These are phyloP conservation scores for Beauveria pseudobassiana DNA, from an alignment of 2,329 filamentous ascomycete species.

Conservation along the genomic window DNA sequence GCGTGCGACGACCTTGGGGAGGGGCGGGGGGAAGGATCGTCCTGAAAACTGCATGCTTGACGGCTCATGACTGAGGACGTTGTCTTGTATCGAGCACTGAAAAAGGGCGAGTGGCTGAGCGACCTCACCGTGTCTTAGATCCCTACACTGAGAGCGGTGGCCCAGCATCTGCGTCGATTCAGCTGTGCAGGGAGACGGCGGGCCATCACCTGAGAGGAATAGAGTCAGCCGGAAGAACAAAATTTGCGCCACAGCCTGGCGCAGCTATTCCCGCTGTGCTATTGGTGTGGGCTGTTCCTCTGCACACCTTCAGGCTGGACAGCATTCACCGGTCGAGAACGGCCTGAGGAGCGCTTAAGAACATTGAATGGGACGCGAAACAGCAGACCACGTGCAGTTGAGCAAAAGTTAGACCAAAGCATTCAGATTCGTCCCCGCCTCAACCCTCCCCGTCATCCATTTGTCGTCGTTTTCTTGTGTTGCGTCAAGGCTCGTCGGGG, in stretches of 20 bases:
- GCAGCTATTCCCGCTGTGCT: not conserved
- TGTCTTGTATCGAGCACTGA: constrained; percentile 3
- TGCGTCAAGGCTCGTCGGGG: not conserved
- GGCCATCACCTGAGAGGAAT: not conserved
- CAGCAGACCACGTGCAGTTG: constrained; percentile 4
- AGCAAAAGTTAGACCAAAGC: not conserved
- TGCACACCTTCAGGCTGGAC: not conserved
- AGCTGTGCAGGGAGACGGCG: constrained; percentile 4
- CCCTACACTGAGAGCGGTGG: not conserved
- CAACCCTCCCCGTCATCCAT: not conserved
- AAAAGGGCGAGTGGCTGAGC: not conserved
- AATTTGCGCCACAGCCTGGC: not conserved
- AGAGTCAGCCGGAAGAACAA: not conserved
- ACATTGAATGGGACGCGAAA: not conserved
- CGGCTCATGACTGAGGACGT: not conserved
- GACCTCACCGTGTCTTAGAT: constrained; percentile 9
- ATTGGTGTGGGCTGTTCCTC: not conserved
- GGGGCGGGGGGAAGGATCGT: not conserved
- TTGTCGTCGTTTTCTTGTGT: not conserved
- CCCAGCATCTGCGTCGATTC: not conserved
- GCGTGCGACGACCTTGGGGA: not conserved
- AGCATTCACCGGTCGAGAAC: not conserved
- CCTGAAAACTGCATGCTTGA: not conserved
- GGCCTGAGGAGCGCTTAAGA: not conserved
- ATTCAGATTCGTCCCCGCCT: not conserved